Base-by-base conservation (phyloP, 192 early-diverging fungal genomes). In the Mycoemilia scoparia region DNA sequence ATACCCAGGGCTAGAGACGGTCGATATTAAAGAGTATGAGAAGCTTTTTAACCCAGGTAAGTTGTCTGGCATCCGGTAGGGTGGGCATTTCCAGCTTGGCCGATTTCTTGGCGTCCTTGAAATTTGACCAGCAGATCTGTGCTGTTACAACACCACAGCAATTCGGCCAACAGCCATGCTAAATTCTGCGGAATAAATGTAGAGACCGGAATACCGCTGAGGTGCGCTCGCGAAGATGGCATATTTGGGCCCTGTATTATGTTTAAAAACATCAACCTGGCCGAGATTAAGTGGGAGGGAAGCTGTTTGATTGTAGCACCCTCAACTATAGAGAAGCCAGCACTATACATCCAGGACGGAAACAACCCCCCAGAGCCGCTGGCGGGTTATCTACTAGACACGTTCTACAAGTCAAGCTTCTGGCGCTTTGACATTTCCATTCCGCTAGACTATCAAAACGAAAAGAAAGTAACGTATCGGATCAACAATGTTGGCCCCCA, bases 391-490 rank as follows among this genome's bases (percentile, higher is more conserved):
- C 49, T 43, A 4, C 71, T 42, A 21, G 74, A 80, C 53, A 60
- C 36, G n/a, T 74, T 56, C 51, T 52, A 67, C 34, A 58, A 62
- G 32, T 64, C 72, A 5, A 48, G 50, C 36, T 80, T 80, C 45
- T 80, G 70, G 59, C 59, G 74, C 5, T 71, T 72, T 33, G 49
- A 63, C 21, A 53, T 80, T 15, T 39, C 39, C 13, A 52, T 80
- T 2, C 56, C 47, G 16, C 49, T 75, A 28, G 51, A 56, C 5
- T 43, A 49, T 7, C 29, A 61, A 15, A 11, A 23, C 8, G 57
- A 60, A 38, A 57, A 60, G 34, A 28, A 28, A 10, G 43, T 67
- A 5, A 38, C 45, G 41, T 67, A 67, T 38, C 32, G 43, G 22
- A 29, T 67, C 19, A 60, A 61, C 48, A 49, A 67, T 50, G 35